Evolutionary conservation across 768 basidiomycete species (phyloP), one percentile per base, ranked within the genome.

Genomic region (Pluteus cervinus): DNA sequence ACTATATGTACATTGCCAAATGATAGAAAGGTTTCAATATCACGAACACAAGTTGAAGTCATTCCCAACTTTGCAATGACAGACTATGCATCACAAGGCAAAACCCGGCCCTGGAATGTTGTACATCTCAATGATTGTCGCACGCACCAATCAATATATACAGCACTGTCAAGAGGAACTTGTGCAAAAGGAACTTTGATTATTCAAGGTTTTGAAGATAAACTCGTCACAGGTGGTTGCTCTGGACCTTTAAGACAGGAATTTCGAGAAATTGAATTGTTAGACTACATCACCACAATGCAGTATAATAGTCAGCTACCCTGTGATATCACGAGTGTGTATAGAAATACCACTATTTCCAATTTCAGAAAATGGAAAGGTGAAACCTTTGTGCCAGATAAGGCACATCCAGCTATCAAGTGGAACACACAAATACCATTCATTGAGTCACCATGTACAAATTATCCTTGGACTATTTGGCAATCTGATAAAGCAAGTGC

Each of bases 41-140:
- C 35, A 4, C 11, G 55, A 9, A 29, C 23, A 24, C 57, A 58
- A 41, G 46, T 57, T 2, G 33, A 42, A 12, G 44, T 57, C 3
- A 28, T 52, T 1, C 50, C 50, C 1, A 57, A 56, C 36, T 60
- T 60, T 51, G 49, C 53, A 4, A 60, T 61, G 49, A 61, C 61
- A 4, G 58, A 60, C 38, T 62, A 55, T 44, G 37, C 51, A 1
- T 54, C 51, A 1, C 60, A 62, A 46, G 60, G 58, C 4, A 55
- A 54, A 39, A 55, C 55, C 17, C 20, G 58, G 12, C 10, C 20
- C n/a, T 17, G 29, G 2, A 63, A 61, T 51, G 42, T 53, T 4
- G 54, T 60, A 7, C 47, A 61, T 33, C 26, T 58, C 7, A 40
- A 37, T 15, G 40, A 49, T 16, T 46, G 47, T n/a, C n/a, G 36